These are phyloP conservation scores for Cyclostephanos invisitatus DNA, from an alignment of 108 stramenopile species.

Conservation along the genomic window DNA sequence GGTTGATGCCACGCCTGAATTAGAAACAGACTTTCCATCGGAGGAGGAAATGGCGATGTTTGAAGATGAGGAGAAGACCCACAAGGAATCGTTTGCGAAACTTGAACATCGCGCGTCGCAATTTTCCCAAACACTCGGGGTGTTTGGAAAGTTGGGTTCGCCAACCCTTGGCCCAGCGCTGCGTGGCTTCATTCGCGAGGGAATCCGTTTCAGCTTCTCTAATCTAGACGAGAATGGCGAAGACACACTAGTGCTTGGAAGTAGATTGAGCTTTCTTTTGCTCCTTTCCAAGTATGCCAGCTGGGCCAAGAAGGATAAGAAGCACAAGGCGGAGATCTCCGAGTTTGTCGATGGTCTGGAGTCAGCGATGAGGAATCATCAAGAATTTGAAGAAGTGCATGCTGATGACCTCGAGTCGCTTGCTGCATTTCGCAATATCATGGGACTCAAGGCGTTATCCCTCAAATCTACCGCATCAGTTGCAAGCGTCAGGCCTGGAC, in stretches of 20 bases:
- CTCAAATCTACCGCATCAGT: slow-evolving; percentile 8
- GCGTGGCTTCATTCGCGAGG: slow-evolving; percentile 75
- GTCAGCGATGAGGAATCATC: slow-evolving; percentile 54
- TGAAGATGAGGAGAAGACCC: slow-evolving; percentile 56
- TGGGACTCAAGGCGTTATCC: slow-evolving; percentile 53
- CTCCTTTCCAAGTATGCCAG: slow-evolving; percentile 63
- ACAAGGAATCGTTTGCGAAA: slow-evolving; percentile 49
- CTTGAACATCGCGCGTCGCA: slow-evolving; percentile 68
- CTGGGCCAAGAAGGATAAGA: slow-evolving; percentile 66
- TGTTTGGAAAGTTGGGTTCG: slow-evolving; percentile 62
- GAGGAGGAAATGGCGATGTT: slow-evolving; percentile 76
- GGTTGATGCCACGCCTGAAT: slow-evolving; percentile 73
- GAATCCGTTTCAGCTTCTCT: slow-evolving; percentile 81
- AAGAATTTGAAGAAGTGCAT: slow-evolving; percentile 77
- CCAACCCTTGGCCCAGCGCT: slow-evolving; percentile 59
- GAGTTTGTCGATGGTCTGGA: slow-evolving; percentile 62
- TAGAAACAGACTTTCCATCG: slow-evolving; percentile 60
- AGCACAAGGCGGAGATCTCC: slow-evolving; percentile 46
- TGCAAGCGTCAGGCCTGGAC: slow-evolving; percentile 8
- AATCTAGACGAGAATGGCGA: slow-evolving; percentile 57
- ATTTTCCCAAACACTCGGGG: slow-evolving; percentile 72
- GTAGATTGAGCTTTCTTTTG: slow-evolving; percentile 74
- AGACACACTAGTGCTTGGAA: slow-evolving; percentile 67
- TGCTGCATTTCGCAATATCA: slow-evolving; percentile 45
- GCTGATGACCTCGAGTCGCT: slow-evolving; percentile 68